Evolutionary conservation across 2,329 filamentous ascomycete genomes (phyloP), one percentile per base, ranked within the genome.

Genomic region (Xylariaceae sp.): DNA sequence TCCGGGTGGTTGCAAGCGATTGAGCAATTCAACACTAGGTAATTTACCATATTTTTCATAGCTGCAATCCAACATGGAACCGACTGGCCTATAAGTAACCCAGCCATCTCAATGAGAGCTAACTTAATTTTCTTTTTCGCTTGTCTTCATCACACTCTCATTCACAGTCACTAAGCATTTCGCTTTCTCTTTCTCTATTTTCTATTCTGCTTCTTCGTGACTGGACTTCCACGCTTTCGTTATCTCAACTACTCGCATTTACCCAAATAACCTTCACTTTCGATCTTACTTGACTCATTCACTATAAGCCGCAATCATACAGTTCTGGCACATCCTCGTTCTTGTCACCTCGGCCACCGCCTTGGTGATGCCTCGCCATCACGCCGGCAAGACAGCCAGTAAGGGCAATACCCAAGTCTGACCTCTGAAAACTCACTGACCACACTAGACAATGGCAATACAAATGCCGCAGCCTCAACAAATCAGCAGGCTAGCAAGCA

Each of bases 331-430:
- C 30, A 61, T 66, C 35, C 53, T 66, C 33, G 29, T 66, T 33
- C 62, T 66, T 21, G 62, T 59, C 36, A 62, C 64, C 23, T 51
- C 64, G 50, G 61, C 61, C 41, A 52, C 56, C 18, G 64, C 62
- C 29, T 9, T 64, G 55, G 62, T 64, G 6, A 24, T 64, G 50
- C 63, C 63, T 50, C 62, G 63, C 33, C 63, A 66, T 37, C 63
- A 66, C 46, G 48, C 53, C 3, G 62, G 64, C 18, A 51, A 62
- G 49, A 47, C 57, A 15, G 62, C 59, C 45, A 59, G 57, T 52
- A 50, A 46, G 47, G n/a, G n/a, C 30, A 21, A 20, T 11, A 10
- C 5, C 26, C 10, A 11, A 27, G 3, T 7, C 15, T 4, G 15
- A 9, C 10, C 24, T 9, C 27, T 32, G 21, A 37, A 23, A 37